A percentile compares a stretch with the other conserved stretches of the same genome.
These are phyloP conservation scores for Saccharomyces hybrid DNA, from an alignment of 1,139 yeast species.

Conservation along the genomic window DNA sequence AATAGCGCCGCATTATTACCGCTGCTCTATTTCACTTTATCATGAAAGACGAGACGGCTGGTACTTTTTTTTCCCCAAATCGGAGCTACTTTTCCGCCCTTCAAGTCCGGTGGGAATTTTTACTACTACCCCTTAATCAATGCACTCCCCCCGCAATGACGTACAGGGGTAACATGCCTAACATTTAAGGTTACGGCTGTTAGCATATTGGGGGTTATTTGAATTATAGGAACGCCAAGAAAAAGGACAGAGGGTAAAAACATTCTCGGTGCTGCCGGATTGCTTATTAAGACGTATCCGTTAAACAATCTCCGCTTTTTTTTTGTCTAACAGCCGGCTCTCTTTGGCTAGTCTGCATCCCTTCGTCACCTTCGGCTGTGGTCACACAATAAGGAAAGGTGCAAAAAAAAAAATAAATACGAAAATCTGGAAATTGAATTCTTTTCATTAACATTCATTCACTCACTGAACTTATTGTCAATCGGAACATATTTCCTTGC, in stretches of 20 bases:
- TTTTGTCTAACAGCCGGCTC: neutral
- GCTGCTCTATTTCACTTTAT: neutral
- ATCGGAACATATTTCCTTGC: neutral
- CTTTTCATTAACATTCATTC: neutral
- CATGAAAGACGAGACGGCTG: neutral
- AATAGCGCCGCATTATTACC: neutral
- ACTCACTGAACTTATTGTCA: neutral
- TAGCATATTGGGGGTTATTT: neutral
- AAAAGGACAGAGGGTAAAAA: neutral
- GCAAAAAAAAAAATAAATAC: neutral
- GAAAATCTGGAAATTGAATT: neutral
- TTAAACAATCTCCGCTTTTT: neutral
- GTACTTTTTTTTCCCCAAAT: neutral
- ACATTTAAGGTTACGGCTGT: no score
- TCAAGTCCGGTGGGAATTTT: neutral
- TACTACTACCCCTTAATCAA: neutral
- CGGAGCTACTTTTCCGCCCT: neutral
- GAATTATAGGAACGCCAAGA: neutral
- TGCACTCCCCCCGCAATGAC: neutral
- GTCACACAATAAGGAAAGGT: neutral
- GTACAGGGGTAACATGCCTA: neutral
- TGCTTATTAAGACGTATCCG: neutral
- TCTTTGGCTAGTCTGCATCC: neutral
- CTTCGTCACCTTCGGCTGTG: neutral
- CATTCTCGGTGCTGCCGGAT: neutral